Base-by-base conservation (phyloP, 495 filamentous ascomycete species). In the Lophiotrema nucula region DNA sequence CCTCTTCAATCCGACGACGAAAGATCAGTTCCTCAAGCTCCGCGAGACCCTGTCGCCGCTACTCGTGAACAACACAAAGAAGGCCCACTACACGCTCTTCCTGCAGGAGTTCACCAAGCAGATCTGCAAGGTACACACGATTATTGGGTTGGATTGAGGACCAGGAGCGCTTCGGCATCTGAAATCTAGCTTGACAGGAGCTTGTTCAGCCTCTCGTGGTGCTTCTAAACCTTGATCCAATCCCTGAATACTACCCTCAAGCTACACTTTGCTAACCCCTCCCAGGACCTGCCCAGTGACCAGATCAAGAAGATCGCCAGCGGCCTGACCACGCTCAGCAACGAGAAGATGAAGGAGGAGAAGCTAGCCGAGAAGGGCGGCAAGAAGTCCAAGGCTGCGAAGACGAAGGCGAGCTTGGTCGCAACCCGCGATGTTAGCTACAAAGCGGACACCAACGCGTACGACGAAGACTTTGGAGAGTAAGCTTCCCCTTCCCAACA, bases 341-440 rank as follows among this genome's bases (percentile, higher is more conserved):
- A 99, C 68, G 95, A 99, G 82, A 97, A 93, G 81, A 89, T 96
- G 89, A 95, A 89, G 78, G 93, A 97, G 74, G 95, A 99, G 83
- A 95, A 96, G 78, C 81, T 84, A 12, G 84, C 89, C 2, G 92
- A 96, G 62, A 97, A 96, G 79, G 88, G 88, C 22, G 89, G 84
- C 59, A 97, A 97, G 87, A 99, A 97, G 82, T 86, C 77, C 57
- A 97, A 97, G 80, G 89, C 89, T 10, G 87, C 87, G 38, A 96
- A 96, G 83, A 92, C 88, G 15, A 99, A 99, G 84, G 80, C 88
- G 37, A 84, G 82, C 16, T 77, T 99, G 27, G 84, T 85, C 11
- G 83, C 90, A 3, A 81, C 74, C 56, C 76, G 88, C 38, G 86
- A 91, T 62, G 77, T 79, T 5, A 72, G 76, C 45, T 72, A 69